phyloP scores from a whole-genome alignment of 75 land plant species.

The Cupressus sempervirens region DNA sequence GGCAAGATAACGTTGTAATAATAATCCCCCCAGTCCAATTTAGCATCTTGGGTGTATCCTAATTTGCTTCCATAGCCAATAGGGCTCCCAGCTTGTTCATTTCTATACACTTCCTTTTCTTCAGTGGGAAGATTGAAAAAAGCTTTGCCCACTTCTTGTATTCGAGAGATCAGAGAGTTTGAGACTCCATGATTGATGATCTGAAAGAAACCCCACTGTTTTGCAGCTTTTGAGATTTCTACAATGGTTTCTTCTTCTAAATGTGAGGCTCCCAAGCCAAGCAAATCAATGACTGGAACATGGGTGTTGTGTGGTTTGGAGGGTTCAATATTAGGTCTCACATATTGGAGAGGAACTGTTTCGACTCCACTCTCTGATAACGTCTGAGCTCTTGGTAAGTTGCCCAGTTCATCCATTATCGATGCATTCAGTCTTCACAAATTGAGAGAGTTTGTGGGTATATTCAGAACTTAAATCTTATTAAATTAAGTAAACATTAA shows the following conservation, averaged over 20 bases:
- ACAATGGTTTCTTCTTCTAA: not conserved
- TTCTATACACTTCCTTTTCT: not conserved
- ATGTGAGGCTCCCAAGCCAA: not conserved
- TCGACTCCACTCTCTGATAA: conserved; percentile 1
- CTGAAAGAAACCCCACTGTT: conserved; percentile 3
- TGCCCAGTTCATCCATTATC: not conserved
- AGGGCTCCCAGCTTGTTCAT: not conserved
- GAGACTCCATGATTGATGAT: not conserved
- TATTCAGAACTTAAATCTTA: too few relatives aligned
- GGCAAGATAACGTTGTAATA: not conserved
- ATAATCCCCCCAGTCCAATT: not conserved
- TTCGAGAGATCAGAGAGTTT: not conserved
- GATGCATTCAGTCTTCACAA: too few relatives aligned
- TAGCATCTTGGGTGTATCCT: not conserved
- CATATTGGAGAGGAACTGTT: not conserved
- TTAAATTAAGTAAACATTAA: too few relatives aligned
- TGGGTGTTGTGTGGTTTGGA: not conserved
- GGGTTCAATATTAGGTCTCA: not conserved
- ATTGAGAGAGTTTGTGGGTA: too few relatives aligned
- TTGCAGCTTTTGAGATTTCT: not conserved
- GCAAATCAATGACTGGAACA: not conserved
- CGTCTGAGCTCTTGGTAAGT: not conserved
- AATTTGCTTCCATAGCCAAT: not conserved
- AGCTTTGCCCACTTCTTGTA: not conserved
- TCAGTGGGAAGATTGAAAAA: not conserved